Evolutionary conservation across 2,329 filamentous ascomycete genomes (phyloP), one percentile per base, ranked within the genome.

Genomic region (Clonostachys solani): DNA sequence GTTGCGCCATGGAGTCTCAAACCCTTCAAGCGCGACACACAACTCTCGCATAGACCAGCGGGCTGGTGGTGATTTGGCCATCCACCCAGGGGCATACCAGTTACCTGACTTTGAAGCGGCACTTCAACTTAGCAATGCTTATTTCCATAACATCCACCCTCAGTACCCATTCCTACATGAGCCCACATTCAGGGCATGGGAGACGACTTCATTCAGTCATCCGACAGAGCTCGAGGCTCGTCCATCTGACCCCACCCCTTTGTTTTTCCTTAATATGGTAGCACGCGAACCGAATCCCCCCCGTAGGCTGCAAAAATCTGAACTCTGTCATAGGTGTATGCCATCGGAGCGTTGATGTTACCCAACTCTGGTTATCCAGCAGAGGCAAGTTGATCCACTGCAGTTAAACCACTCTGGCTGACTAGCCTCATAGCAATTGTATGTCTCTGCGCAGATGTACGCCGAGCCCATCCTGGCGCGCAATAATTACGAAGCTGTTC

Each of bases 141-240:
- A 65, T 47, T 68, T 68, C 47, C 51, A 62, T 19, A 63, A 65
- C 16, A 62, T 69, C 12, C 64, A 68, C 42, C 52, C 62, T 1
- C 64, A 68, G 43, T 69, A 67, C 43, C 65, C 64, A 0, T 68
- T 68, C 44, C 51, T 68, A 2, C 66, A 69, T 46, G 50, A 57
- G 15, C 60, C 59, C 4, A 68, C 63, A 1, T 64, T 67, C 42
- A 47, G 52, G 7, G 12, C 23, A 2, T 65, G 61, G 64, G 64
- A 68, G 41, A 49, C 55, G 13, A 45, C 51, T 17, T 19, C 36
- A 17, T n/a, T 5, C n/a, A 54, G 58, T 12, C 38, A 55, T 2
- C 45, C 35, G 8, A 47, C 42, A 10, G 43, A 45, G 7, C 29
- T 41, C 15, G 41, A 40, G 6, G 15, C 29, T 15, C 34, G 40